Evolutionary conservation across 1,284 basidiomycete genomes (phyloP).

Genomic region (Ceratobasidium sp.): DNA sequence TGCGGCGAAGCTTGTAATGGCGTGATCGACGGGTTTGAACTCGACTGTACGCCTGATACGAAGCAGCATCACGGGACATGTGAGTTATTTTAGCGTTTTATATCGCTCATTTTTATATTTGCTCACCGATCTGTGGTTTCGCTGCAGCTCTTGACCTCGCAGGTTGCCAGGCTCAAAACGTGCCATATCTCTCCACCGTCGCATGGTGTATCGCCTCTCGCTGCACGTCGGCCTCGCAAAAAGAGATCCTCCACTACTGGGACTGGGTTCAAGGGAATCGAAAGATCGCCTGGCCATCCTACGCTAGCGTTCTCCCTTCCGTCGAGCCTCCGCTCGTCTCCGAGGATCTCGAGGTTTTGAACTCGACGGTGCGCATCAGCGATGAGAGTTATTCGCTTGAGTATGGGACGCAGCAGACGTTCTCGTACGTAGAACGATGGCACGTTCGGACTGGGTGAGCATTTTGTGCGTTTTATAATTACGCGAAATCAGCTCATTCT

Average conservation of each 20-base stretch:
- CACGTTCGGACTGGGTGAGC: constrained; percentile 24
- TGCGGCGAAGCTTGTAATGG: constrained; percentile 43
- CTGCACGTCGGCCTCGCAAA: constrained; percentile 18
- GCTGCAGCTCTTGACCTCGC: constrained; percentile 17
- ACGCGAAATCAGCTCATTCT: neutral
- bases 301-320: constrained; percentile 2
- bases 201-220: constrained; percentile 35
- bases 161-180: constrained; percentile 21
- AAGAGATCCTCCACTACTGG: constrained; percentile 37
- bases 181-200: constrained; percentile 17
- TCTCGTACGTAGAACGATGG: constrained; percentile 40
- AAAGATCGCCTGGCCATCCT: constrained; percentile 20
- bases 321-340: constrained; percentile 25
- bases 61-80: constrained; percentile 40
- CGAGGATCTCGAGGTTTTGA: constrained; percentile 13
- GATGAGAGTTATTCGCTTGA: constrained; percentile 19
- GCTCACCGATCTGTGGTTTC: neutral
- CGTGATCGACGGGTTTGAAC: constrained; percentile 32
- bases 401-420: constrained; percentile 34
- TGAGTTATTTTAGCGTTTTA: constrained; percentile 11
- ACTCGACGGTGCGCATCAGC: constrained; percentile 12
- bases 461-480: constrained; percentile 4
- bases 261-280: constrained; percentile 35
- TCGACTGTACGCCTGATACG: constrained; percentile 23
- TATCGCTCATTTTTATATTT: neutral